Conservation (phyloP, 2,329 filamentous ascomycete genomes). For the Torrubiellomyces zombiae region DNA sequence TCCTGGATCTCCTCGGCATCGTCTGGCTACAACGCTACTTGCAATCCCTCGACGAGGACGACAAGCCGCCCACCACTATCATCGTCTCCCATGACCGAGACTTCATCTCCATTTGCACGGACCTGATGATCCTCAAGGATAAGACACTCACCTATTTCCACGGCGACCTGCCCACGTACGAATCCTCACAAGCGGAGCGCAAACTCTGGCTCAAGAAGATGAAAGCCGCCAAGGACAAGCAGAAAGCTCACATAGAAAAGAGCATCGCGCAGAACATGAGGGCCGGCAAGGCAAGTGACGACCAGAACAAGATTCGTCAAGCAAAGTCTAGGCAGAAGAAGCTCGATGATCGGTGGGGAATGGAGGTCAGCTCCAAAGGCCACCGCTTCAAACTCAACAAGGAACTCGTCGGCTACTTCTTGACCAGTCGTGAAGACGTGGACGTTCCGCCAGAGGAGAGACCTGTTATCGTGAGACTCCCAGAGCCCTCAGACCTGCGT, state of each 20-base stretch:
- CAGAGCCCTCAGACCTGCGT: conserved; percentile 49
- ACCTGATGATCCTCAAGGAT: conserved; percentile 61
- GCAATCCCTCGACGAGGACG: conserved; percentile 31
- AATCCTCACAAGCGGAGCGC: conserved; percentile 49
- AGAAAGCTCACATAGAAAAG: conserved; percentile 65
- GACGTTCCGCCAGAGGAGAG: conserved; percentile 51
- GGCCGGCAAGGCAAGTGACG: conserved; percentile 58
- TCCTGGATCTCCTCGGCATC: conserved; percentile 66
- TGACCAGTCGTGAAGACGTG: conserved; percentile 45
- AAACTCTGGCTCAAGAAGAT: conserved; percentile 53
- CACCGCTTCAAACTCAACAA: conserved; percentile 67
- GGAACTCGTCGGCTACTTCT: conserved; percentile 48
- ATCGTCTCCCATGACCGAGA: conserved; percentile 74
- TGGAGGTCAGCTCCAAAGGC: conserved; percentile 56
- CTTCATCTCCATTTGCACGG: conserved; percentile 62
- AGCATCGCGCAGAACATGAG: conserved; percentile 61
- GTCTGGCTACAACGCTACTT: conserved; percentile 72
- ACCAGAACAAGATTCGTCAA: conserved; percentile 75
- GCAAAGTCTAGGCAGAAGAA: conserved; percentile 75
- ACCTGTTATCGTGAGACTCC: conserved; percentile 38
- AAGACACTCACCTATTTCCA: conserved; percentile 57
- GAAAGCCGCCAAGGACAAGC: conserved; percentile 68
- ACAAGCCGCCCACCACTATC: conserved; percentile 48
- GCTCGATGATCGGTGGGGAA: conserved; percentile 63
- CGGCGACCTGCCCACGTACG: conserved; percentile 57